These are phyloP conservation scores for Effrenium voratum DNA, from an alignment of 73 alveolate species.

Conservation along the genomic window DNA sequence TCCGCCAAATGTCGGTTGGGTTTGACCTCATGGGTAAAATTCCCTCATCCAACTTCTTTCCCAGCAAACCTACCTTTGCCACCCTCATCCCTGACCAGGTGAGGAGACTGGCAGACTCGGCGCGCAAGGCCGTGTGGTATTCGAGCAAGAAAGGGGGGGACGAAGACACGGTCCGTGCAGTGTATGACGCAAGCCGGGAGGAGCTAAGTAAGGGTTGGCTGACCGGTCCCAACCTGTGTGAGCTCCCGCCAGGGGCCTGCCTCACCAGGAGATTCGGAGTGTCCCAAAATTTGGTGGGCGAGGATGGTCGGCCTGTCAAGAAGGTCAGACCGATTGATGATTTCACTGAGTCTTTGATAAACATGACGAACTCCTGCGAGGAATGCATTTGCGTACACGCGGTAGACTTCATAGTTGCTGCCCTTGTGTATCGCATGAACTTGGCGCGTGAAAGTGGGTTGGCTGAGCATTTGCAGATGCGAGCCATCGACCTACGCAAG, in stretches of 20 bases:
- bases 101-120: not conserved
- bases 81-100: not conserved
- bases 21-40: not conserved
- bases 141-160: not conserved
- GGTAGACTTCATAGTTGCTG: not conserved
- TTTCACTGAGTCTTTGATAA: not conserved
- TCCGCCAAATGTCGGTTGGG: not conserved
- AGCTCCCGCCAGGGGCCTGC: not conserved
- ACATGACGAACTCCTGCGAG: not conserved
- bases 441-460: no score
- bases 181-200: not conserved
- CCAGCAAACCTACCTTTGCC: not conserved
- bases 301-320: not conserved
- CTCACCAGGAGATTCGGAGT: constrained; percentile 21
- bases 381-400: not conserved
- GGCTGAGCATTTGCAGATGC: no score
- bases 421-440: no score
- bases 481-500: no score
- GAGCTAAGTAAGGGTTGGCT: not conserved
- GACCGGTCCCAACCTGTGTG: not conserved
- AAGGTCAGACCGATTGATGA: constrained; percentile 16
- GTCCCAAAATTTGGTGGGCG: not conserved
- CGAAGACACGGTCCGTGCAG: not conserved
- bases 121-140: not conserved
- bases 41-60: not conserved